phyloP scores from a whole-genome alignment of 2,329 filamentous ascomycete genomes.

The Fusarium newnesense region DNA sequence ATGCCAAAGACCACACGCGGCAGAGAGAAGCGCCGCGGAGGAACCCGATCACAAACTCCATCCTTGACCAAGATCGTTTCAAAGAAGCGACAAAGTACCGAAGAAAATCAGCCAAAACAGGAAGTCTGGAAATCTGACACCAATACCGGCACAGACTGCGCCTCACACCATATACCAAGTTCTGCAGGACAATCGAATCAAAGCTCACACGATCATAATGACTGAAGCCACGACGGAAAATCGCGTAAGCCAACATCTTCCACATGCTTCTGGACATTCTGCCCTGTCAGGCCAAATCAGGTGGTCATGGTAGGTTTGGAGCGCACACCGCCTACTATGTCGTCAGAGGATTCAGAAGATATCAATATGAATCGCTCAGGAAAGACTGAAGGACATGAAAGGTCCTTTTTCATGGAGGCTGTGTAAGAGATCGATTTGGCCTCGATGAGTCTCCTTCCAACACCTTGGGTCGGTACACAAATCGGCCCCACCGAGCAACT shows the following conservation, averaged over 20 bases:
- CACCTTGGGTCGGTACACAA: slow-evolving; percentile 7
- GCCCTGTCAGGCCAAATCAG: background rate
- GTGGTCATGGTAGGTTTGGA: background rate
- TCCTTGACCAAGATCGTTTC: background rate
- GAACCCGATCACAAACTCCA: background rate
- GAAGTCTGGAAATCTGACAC: slow-evolving; percentile 9
- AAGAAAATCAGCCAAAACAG: background rate
- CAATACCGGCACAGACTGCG: slow-evolving; percentile 18
- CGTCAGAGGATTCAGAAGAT: background rate
- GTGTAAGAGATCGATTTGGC: background rate
- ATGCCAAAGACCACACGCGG: background rate
- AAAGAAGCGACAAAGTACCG: background rate
- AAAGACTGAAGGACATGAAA: background rate
- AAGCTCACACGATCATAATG: slow-evolving; percentile 20
- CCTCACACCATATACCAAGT: slow-evolving; percentile 20
- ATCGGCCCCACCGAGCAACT: slow-evolving; percentile 20
- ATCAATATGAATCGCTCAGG: background rate
- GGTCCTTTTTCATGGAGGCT: background rate
- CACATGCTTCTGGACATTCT: background rate
- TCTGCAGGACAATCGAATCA: slow-evolving; percentile 19
- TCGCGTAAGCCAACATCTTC: background rate
- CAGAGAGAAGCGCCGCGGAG: slow-evolving; percentile 10
- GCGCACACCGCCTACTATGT: background rate
- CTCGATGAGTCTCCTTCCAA: background rate
- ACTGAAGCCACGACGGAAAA: slow-evolving; percentile 7